Evolutionary conservation across 805 yeast genomes (phyloP).

Genomic region (Torulaspora gathmanii): DNA sequence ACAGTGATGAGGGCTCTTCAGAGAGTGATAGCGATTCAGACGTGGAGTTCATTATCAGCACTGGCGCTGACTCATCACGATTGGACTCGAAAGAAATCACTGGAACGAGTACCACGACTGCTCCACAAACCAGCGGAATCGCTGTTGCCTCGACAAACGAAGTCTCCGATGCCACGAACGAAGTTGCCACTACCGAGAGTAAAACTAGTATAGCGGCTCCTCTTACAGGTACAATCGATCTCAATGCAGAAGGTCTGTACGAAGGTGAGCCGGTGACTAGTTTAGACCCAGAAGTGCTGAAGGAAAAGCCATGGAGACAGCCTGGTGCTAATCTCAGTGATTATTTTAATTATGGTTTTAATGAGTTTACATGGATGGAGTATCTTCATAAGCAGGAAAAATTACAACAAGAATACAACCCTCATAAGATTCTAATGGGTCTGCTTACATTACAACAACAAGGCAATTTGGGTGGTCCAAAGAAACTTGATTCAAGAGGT

Average conservation of each 20-base stretch:
- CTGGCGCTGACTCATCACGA: slow-evolving; percentile 31
- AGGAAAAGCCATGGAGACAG: slow-evolving; percentile 96
- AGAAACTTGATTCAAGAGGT: slow-evolving; percentile 24
- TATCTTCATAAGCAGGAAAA: slow-evolving; percentile 86
- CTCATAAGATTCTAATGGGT: slow-evolving; percentile 69
- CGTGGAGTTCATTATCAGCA: slow-evolving; percentile 76
- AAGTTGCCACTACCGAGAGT: slow-evolving; percentile 5
- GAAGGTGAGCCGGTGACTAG: slow-evolving; percentile 82
- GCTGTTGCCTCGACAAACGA: slow-evolving; percentile 9
- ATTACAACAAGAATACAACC: slow-evolving; percentile 71
- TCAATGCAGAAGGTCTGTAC: slow-evolving; percentile 36
- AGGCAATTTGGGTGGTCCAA: slow-evolving; percentile 41
- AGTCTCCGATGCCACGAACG: slow-evolving; percentile 5
- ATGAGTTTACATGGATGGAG: slow-evolving; percentile 93
- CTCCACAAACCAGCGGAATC: slow-evolving; percentile 15
- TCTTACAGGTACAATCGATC: slow-evolving; percentile 32
- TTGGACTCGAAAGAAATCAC: slow-evolving; percentile 28
- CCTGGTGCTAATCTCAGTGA: slow-evolving; percentile 95
- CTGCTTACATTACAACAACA: slow-evolving; percentile 35
- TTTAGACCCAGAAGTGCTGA: slow-evolving; percentile 70
- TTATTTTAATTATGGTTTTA: slow-evolving; percentile 94
- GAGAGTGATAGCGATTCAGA: slow-evolving; percentile 56
- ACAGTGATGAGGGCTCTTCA: slow-evolving; percentile 41
- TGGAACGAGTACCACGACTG: slow-evolving; percentile 8
- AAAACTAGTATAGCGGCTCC: slow-evolving; percentile 19